Evolutionary conservation across 169 alveolate species (phyloP), one percentile per base, ranked within the genome.

Genomic region (Ichthyophthirius multifiliis): DNA sequence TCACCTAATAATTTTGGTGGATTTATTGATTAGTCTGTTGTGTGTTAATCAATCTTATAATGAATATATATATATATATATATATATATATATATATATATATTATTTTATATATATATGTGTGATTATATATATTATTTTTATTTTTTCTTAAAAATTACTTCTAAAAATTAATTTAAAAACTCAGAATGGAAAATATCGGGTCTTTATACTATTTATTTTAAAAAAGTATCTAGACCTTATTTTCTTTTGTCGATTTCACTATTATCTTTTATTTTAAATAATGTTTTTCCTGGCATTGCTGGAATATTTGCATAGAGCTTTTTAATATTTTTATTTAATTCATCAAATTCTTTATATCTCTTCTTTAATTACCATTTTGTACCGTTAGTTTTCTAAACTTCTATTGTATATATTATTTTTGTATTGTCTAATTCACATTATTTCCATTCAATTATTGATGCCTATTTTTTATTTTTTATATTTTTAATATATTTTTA

Each of bases 221-320:
- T 80, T 23, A 93, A 45, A 65, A 78, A 90, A 62, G 82, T 73
- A 47, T 86, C 89, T 71, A 93, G 83, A 15, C 88, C 93, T 12
- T 43, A 75, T 74, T 93, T 87, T 27, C 97, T 67, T 65, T 90
- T 89, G 30, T 84, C 89, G 15, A 91, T 43, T 7, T 85, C 89
- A n/a, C 76, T 94, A 34, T 87, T 71, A 34, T 85, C 83, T 16
- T 80, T 87, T 7, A 93, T 39, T 76, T 89, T 89, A 74, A 93
- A 88, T 31, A 93, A 65, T 37, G 94, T 89, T 75, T 93, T 93
- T 5, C 94, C 94, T 16, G 97, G 97, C 44, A 93, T 77, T 37
- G 90, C 84, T 0, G 97, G 97, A 10, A 93, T 65, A 32, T 81
- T 76, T 1, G 94, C 85, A 64, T 87, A 84, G 37, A 89, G 85